phyloP scores from a whole-genome alignment of 352 stramenopile genomes.

The Phytophthora quininea region DNA sequence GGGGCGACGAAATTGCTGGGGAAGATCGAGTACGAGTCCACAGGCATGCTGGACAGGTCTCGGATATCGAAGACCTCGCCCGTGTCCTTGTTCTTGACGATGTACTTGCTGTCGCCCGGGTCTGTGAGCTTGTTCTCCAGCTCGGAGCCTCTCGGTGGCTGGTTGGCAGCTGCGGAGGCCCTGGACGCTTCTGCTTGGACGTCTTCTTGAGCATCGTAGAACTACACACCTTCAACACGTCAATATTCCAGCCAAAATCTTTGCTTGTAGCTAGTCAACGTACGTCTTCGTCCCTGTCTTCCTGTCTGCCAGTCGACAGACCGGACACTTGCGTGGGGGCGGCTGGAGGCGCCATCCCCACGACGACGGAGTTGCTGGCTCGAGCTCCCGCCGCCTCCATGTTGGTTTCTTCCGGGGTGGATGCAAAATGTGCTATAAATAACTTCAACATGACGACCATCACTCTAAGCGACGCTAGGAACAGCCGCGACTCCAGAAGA shows the following conservation, averaged over 20 bases:
- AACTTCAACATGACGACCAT: slow-evolving; percentile 40
- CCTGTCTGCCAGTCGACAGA: slow-evolving; percentile 24
- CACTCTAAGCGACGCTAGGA: slow-evolving; percentile 17
- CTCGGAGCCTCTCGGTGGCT: slow-evolving; percentile 5
- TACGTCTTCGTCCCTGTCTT: slow-evolving; percentile 80
- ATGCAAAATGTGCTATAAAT: slow-evolving; percentile 18
- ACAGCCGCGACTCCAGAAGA: slow-evolving; percentile 7
- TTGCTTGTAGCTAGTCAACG: slow-evolving; percentile 3
- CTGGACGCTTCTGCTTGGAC: slow-evolving; percentile 42
- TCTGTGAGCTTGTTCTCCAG: slow-evolving; percentile 23
- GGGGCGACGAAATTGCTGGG: slow-evolving; percentile 65
- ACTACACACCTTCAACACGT: slow-evolving; percentile 38
- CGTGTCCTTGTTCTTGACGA: slow-evolving; percentile 85
- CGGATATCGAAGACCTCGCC: slow-evolving; percentile 83
- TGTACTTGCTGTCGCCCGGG: slow-evolving; percentile 64
- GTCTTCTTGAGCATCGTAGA: slow-evolving; percentile 74
- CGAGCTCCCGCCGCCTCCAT: slow-evolving; percentile 23
- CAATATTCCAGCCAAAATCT: background rate
- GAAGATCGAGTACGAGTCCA: slow-evolving; percentile 79
- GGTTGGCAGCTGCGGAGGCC: slow-evolving; percentile 24
- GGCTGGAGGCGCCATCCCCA: slow-evolving; percentile 13
- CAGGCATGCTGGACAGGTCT: slow-evolving; percentile 57
- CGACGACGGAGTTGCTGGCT: slow-evolving; percentile 1
- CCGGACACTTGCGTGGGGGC: background rate
- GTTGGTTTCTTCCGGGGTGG: slow-evolving; percentile 27